Conservation (phyloP, 345 rosid genomes). For the Ricinus communis region DNA sequence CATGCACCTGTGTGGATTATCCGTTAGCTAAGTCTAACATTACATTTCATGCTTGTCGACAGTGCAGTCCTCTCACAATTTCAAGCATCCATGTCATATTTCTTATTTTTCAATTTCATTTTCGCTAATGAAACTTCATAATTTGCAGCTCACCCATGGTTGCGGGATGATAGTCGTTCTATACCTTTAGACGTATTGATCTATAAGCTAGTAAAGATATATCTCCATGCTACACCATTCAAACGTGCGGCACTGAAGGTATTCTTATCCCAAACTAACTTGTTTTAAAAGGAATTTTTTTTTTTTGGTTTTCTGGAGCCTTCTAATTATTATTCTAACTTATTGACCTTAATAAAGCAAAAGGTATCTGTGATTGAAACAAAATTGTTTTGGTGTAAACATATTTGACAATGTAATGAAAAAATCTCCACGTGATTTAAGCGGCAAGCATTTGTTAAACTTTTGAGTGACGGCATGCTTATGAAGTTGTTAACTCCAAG, state of each 20-base stretch:
- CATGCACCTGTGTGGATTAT: background rate
- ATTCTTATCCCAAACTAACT: background rate
- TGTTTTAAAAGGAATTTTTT: background rate
- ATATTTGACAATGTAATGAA: background rate
- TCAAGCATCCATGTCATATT: background rate
- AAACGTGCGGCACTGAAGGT: slow-evolving; percentile 88
- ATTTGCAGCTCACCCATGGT: slow-evolving; percentile 92
- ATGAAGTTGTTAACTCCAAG: too few species aligned
- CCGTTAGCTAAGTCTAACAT: background rate
- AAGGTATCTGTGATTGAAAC: background rate
- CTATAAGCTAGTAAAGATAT: slow-evolving; percentile 75
- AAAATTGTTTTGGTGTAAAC: background rate
- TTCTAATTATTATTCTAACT: background rate
- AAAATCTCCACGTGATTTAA: too few species aligned
- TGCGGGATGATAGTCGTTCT: slow-evolving; percentile 52
- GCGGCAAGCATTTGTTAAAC: too few species aligned
- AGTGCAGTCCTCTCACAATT: background rate
- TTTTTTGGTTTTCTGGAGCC: too few species aligned
- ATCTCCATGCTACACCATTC: slow-evolving; percentile 71
- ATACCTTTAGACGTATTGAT: slow-evolving; percentile 76
- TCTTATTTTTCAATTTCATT: background rate
- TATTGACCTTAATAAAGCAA: background rate
- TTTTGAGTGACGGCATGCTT: too few species aligned
- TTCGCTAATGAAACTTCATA: slow-evolving; percentile 14
- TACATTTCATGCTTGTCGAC: background rate